Evolutionary conservation across 108 stramenopile species (phyloP), one percentile per base, ranked within the genome.

Genomic region (Nannochloropsis oceanica): DNA sequence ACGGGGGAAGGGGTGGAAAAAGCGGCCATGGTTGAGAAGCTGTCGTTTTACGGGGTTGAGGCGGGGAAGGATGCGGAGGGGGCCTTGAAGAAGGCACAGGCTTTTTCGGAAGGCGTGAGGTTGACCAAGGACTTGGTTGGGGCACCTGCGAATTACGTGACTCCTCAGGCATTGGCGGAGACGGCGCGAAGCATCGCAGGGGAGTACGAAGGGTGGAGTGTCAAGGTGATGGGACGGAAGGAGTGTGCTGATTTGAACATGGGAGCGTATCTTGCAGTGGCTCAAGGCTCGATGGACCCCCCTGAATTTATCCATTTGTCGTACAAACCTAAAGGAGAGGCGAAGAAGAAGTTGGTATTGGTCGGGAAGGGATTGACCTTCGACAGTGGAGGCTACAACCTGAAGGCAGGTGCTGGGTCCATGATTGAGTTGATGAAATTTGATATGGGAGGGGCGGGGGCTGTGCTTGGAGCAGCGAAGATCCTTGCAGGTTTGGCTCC

Each of bases 341-440:
- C 46, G 43, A 87, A 44, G 90, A 91, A 73, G 91, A 96, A 94
- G 87, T 93, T 99, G 27, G 97, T 94, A 10, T 22, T 97, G 42
- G 86, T 97, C 83, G 96, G 96, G 22, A 97, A 97, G 92, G 99
- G 97, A 13, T 92, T 99, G 0, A 92, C 97, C 9, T 99, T 98
- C 88, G 99, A 99, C 89, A 94, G 95, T 26, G 99, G 99, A 79
- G 99, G 99, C n/a, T 97, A 97, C 94, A 98, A 99, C 87, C 96
- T 99, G 91, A 99, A 99, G 92, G 95, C 95, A 8, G 87, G 91
- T 13, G 88, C 86, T 13, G 91, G 90, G 12, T 90, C 90, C 44
- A 96, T 96, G 96, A 99, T 99, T 93, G 98, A 97, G 87, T 87
- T 96, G 43, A 99, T 99, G 99, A 98, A 99, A 90, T 96, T 99